Conservation (phyloP, 2,329 filamentous ascomycete genomes). For the Trichoderma arundinaceum region DNA sequence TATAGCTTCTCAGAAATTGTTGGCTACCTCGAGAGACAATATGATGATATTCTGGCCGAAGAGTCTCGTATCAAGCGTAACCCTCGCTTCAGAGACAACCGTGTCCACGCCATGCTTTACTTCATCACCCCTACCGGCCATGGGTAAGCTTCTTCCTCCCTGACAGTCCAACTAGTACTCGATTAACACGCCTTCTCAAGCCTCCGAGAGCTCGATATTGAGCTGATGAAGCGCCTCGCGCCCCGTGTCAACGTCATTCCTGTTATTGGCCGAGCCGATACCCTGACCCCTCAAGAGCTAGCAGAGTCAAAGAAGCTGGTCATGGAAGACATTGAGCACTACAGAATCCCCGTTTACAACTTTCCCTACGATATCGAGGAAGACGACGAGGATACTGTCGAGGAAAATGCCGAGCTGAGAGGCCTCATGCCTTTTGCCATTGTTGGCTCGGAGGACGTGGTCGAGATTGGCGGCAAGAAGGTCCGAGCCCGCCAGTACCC, state of each 20-base stretch:
- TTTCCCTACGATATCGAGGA: constrained; percentile 99
- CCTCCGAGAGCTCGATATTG: constrained; percentile 97
- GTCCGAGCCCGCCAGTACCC: constrained; percentile 97
- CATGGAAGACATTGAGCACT: constrained; percentile 99
- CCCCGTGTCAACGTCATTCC: constrained; percentile 98
- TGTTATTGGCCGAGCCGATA: constrained; percentile 98
- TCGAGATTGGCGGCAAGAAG: constrained; percentile 91
- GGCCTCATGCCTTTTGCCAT: constrained; percentile 99
- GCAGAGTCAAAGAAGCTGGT: constrained; percentile 99
- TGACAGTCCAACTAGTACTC: neutral
- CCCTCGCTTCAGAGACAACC: constrained; percentile 98
- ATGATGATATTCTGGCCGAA: constrained; percentile 98
- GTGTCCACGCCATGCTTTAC: constrained; percentile 97
- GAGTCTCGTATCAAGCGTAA: constrained; percentile 99
- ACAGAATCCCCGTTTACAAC: constrained; percentile 99
- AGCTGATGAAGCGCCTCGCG: constrained; percentile 98
- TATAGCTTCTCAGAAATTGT: constrained; percentile 94
- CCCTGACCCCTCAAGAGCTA: constrained; percentile 92
- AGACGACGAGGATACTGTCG: constrained; percentile 98
- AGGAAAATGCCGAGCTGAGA: constrained; percentile 97
- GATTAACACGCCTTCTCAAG: constrained; percentile 51
- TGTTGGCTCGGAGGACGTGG: constrained; percentile 92
- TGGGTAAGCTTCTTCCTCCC: constrained; percentile 66
- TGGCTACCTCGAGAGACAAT: constrained; percentile 97
- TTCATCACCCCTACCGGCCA: constrained; percentile 99